Conservation (phyloP, 768 basidiomycete species). For the Tulasnella sp. region DNA sequence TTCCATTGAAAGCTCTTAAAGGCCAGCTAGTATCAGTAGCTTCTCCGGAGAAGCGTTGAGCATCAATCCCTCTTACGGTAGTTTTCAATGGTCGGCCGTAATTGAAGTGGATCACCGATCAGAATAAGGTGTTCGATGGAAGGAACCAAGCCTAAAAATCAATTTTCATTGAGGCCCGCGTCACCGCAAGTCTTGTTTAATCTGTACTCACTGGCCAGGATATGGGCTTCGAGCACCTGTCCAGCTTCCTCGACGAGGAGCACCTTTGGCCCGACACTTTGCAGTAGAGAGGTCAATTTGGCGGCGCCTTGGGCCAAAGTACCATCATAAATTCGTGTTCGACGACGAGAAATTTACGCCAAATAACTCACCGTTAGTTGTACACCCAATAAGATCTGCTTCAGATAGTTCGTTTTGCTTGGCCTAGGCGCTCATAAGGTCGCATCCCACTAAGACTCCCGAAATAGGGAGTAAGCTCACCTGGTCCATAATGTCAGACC, state of each 20-base stretch:
- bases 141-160: conserved; percentile 48
- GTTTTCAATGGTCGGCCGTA: conserved; percentile 61
- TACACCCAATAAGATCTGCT: conserved; percentile 69
- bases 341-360: not conserved
- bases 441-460: not conserved
- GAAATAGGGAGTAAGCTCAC: not conserved
- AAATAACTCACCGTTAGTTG: conserved; percentile 57
- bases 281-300: conserved; percentile 56
- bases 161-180: not conserved
- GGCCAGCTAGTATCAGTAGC: not conserved
- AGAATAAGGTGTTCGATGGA: conserved; percentile 67
- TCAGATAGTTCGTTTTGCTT: conserved; percentile 51
- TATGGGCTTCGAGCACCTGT: conserved; percentile 75
- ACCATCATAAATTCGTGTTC: not conserved
- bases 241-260: conserved; percentile 77
- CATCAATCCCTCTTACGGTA: not conserved
- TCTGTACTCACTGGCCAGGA: conserved; percentile 42
- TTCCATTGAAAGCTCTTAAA: conserved; percentile 63
- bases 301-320: conserved; percentile 57
- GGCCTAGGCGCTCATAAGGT: conserved; percentile 40
- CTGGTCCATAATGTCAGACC: conserved; percentile 49
- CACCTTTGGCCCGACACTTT: conserved; percentile 57
- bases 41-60: not conserved
- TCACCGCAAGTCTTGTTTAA: not conserved
- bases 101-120: conserved; percentile 76